Percentiles rank a stretch among this genome's conserved stretches.
phyloP scores from a whole-genome alignment of 768 basidiomycete genomes.

The Mrakia gelida region DNA sequence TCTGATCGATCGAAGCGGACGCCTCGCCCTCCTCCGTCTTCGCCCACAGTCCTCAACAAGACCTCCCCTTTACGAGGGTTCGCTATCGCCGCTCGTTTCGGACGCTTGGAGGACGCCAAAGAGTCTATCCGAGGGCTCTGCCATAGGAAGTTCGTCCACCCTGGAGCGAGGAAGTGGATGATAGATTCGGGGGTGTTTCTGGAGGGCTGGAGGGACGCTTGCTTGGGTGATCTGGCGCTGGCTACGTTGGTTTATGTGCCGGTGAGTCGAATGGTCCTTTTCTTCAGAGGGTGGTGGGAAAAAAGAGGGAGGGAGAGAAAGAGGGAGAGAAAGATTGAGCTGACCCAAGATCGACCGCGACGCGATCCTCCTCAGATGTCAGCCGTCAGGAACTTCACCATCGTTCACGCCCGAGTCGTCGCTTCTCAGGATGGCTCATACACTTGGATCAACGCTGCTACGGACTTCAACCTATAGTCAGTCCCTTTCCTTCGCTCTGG shows the following conservation, averaged over 20 bases:
- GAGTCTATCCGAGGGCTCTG: not conserved
- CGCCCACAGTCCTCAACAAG: not conserved
- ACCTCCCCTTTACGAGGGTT: not conserved
- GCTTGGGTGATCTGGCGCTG: not conserved
- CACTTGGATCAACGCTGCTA: not conserved
- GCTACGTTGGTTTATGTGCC: not conserved
- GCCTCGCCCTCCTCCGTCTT: not conserved
- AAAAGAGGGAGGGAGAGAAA: not conserved
- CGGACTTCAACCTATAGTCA: not conserved
- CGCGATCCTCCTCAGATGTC: not conserved
- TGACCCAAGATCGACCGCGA: not conserved
- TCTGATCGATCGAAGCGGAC: not conserved
- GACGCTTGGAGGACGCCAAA: not conserved
- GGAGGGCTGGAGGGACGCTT: conserved; percentile 4
- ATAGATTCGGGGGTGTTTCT: not conserved
- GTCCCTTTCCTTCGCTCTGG: no score
- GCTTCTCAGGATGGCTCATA: not conserved
- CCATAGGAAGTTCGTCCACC: not conserved
- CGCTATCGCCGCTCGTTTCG: not conserved
- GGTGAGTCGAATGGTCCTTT: no score
- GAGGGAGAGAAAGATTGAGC: no score
- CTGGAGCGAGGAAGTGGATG: not conserved
- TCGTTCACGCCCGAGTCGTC: not conserved
- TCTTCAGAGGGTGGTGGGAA: no score
- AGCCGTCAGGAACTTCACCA: not conserved